Conservation (phyloP, 176 grass and related monocot species). For the Otatea glauca region DNA sequence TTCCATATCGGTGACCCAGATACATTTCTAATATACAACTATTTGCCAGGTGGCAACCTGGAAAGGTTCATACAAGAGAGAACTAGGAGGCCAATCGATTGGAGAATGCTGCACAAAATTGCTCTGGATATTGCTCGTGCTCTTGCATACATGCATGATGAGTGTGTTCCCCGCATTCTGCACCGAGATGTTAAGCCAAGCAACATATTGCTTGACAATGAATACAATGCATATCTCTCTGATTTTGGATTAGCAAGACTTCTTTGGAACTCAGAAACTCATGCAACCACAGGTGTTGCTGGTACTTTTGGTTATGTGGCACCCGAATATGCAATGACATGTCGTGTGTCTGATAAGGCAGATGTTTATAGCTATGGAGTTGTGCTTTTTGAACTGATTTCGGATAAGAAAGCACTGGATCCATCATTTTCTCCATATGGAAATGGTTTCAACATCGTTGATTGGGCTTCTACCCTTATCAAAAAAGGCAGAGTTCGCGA, state of each 20-base stretch:
- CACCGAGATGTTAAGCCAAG: slow-evolving; percentile 94
- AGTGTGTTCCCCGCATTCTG: slow-evolving; percentile 69
- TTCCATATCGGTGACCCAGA: slow-evolving; percentile 72
- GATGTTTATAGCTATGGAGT: slow-evolving; percentile 93
- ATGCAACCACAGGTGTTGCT: slow-evolving; percentile 82
- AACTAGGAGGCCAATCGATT: slow-evolving; percentile 59
- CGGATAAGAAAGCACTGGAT: slow-evolving; percentile 84
- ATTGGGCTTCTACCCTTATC: slow-evolving; percentile 71
- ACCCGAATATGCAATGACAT: slow-evolving; percentile 90
- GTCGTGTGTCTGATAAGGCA: slow-evolving; percentile 89
- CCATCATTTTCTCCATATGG: slow-evolving; percentile 93
- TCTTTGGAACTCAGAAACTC: slow-evolving; percentile 81
- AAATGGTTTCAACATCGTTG: slow-evolving; percentile 86
- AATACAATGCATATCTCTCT: slow-evolving; percentile 78
- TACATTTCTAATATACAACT: slow-evolving; percentile 97
- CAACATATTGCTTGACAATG: slow-evolving; percentile 82
- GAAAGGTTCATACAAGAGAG: slow-evolving; percentile 87
- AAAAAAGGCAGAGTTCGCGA: slow-evolving; percentile 66
- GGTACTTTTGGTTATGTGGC: slow-evolving; percentile 93
- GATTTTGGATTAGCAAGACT: slow-evolving; percentile 88
- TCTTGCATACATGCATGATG: slow-evolving; percentile 75
- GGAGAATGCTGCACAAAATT: slow-evolving; percentile 91
- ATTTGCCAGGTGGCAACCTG: slow-evolving; percentile 81
- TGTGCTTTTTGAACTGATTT: slow-evolving; percentile 80
- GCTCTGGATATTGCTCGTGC: slow-evolving; percentile 81